Evolutionary conservation across 371 early-diverging fungal species (phyloP), one percentile per base, ranked within the genome.

Genomic region (Mucor velutinosus): DNA sequence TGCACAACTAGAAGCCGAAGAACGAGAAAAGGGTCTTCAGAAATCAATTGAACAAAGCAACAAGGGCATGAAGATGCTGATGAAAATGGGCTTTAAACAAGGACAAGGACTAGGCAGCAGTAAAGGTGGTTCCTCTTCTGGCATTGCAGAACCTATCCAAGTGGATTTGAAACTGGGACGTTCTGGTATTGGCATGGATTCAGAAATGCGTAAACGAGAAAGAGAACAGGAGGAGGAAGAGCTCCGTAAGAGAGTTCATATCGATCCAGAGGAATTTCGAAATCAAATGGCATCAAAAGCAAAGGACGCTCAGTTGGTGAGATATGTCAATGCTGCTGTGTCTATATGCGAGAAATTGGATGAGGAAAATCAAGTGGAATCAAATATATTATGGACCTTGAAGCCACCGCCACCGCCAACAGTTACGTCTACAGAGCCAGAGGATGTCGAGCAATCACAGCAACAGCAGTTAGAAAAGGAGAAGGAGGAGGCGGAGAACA

Each of bases 1-100:
- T 1, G 73, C 73, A 23, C 71, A 79, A 33, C 62, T 82, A 19
- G 81, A 81, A 45, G 63, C 77, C 43, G 89, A 91, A 71, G 80
- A 84, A 19, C 78, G 87, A 32, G 83, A 87, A 53, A 73, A 77
- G 33, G 90, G 89, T 0, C 64, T 90, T 8, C 60, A 83, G 11
- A 77, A 69, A 5, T 72, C 75, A 32, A 62, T 91, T 10, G 82
- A 78, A 7, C 75, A 76, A 19, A 78, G 79, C 6, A 90, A 90
- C 69, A 87, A 86, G 60, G 91, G 91, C 23, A 88, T 89, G 86
- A 75, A 87, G 32, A 86, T 91, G 87, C 62, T 91, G 15, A 83
- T 84, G 79, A 89, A 89, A 33, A 88, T 91, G 89, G 91, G 90
- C 0, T 91, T 85, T 79, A 86, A 86, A 86, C 70, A 83, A 62